Conservation (phyloP, 306 rosid species). For the Cucumis melo region DNA sequence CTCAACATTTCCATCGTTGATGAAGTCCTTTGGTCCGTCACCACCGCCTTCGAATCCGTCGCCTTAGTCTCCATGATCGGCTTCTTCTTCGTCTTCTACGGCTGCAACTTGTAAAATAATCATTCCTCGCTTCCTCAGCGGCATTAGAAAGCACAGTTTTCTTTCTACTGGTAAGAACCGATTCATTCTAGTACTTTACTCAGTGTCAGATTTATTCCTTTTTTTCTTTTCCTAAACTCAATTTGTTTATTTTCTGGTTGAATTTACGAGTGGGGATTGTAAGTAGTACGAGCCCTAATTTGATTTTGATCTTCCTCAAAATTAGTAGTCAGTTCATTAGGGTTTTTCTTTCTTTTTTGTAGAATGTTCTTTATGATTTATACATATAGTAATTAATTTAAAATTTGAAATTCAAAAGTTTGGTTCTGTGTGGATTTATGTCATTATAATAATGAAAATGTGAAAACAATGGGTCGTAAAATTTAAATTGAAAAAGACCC, state of each 20-base stretch:
- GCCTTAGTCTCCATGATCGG: constrained; percentile 65
- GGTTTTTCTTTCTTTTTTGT: background rate
- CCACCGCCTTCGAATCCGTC: constrained; percentile 66
- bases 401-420: background rate
- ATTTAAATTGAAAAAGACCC: no score
- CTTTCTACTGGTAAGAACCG: background rate
- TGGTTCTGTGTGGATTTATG: background rate
- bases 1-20: constrained; percentile 42
- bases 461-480: no score
- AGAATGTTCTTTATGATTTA: no score
- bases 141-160: background rate
- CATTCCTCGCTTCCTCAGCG: background rate
- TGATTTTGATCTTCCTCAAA: background rate
- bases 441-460: no score
- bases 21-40: constrained; percentile 55
- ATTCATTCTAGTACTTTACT: background rate
- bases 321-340: background rate
- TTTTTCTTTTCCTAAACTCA: background rate
- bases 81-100: constrained; percentile 79
- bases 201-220: background rate
- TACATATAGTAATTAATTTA: no score
- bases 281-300: background rate
- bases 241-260: background rate
- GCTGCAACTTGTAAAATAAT: constrained; percentile 39
- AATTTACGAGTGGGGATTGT: background rate